Base-by-base conservation (phyloP, 208 protist genomes). In the Wallacemonas sp. region DNA sequence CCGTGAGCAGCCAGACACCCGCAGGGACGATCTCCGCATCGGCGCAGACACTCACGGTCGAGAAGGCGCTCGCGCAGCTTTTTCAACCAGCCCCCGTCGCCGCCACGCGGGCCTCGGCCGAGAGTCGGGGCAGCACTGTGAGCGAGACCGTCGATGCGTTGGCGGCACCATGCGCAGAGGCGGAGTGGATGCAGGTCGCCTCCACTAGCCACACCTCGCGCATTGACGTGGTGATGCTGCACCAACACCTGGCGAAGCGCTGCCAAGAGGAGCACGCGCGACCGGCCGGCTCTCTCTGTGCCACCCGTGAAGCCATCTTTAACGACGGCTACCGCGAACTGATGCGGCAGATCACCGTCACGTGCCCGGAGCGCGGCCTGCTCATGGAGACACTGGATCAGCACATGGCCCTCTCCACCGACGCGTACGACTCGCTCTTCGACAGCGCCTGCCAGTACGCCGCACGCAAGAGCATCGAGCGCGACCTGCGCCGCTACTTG, bases 381-480 rank as follows among this genome's bases (percentile, higher is more conserved):
- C 75, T 94, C n/a, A 74, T 95, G 39, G 67, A 81, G 4, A 83
- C 91, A 44, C 78, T 95, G 7, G 62, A 70, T 20, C 46, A 67
- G 36, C 75, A 77, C 64, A 90, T 96, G 86, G 62, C 66, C 39
- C 78, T 87, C 65, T 76, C 83, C 16, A 91, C 70, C n/a, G 78
- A 86, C 23, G 89, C 86, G 10, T 97, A 94, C 76, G 86, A 95
- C 64, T 74, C 87, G 38, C 73, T 95, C 39, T 89, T 93, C 42
- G 90, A 97, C 59, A 91, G 79, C 52, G 86, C 87, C 0, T 87
- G 75, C 65, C 87, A 93, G 72, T 95, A 95, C 57, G 86, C 85
- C 2, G 85, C 92, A 42, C 86, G 92, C 50, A 97, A 97, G 76
- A 87, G 75, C 49, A 94, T 93, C 39, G 86, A 95, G 73, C 79